Percentiles rank a stretch among this genome's conserved stretches.
Conservation (phyloP, 495 filamentous ascomycete species). For the Entonaema liquescens region DNA sequence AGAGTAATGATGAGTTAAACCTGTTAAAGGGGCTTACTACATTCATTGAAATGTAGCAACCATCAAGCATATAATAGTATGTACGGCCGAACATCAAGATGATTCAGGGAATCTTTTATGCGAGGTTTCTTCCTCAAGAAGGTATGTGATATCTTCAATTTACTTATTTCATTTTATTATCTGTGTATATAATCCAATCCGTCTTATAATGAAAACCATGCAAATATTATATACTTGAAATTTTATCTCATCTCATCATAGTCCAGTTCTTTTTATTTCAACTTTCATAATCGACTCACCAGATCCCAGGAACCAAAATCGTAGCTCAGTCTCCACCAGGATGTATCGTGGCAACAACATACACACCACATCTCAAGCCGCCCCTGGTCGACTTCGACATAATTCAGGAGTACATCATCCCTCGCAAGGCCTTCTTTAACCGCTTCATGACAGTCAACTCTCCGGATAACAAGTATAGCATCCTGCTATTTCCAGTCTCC, state of each 20-base stretch:
- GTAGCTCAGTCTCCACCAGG: slow-evolving; percentile 77
- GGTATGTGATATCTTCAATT: slow-evolving; percentile 58
- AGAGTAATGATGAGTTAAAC: not conserved
- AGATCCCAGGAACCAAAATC: slow-evolving; percentile 73
- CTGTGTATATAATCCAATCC: not conserved
- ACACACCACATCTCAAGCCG: slow-evolving; percentile 60
- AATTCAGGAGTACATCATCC: slow-evolving; percentile 89
- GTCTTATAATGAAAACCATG: not conserved
- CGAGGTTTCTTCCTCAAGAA: slow-evolving; percentile 88
- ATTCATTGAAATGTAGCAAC: slow-evolving; percentile 2
- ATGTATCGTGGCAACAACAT: slow-evolving; percentile 67
- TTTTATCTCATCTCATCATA: not conserved
- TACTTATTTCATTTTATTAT: not conserved
- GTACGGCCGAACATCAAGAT: slow-evolving; percentile 49
- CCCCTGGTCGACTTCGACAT: slow-evolving; percentile 84
- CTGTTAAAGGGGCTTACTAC: not conserved
- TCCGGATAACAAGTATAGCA: slow-evolving; percentile 74
- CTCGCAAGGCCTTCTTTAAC: slow-evolving; percentile 89
- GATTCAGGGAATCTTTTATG: slow-evolving; percentile 97
- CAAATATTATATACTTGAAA: not conserved
- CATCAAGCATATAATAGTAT: not conserved
- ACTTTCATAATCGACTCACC: slow-evolving; percentile 14
- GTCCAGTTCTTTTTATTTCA: not conserved
- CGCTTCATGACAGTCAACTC: slow-evolving; percentile 81
- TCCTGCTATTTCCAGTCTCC: slow-evolving; percentile 89